Percentiles rank a stretch among this genome's conserved stretches.
Conservation (phyloP, 2,329 filamentous ascomycete species). For the Pseudogymnoascus sp. region DNA sequence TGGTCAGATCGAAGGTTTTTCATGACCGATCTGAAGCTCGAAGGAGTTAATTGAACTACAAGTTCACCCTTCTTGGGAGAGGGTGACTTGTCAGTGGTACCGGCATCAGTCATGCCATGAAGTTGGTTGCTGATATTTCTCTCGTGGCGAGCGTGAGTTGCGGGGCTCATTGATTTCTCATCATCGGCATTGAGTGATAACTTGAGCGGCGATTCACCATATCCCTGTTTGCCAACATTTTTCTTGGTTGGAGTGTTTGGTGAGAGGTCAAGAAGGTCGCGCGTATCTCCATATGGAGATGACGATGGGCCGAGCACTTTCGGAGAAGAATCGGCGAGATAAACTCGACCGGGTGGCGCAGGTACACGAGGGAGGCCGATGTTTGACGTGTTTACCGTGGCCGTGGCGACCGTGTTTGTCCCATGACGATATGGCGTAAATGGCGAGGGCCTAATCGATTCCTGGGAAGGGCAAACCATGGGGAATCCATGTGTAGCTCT, state of each 20-base stretch:
- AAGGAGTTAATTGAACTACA: background rate
- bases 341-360: slow-evolving; percentile 13
- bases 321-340: background rate
- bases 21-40: background rate
- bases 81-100: slow-evolving; percentile 12
- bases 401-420: slow-evolving; percentile 12
- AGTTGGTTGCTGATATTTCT: slow-evolving; percentile 16
- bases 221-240: background rate
- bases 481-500: background rate
- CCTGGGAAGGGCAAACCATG: background rate
- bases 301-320: slow-evolving; percentile 13
- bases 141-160: background rate
- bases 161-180: background rate
- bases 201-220: background rate
- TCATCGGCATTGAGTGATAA: background rate
- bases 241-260: background rate
- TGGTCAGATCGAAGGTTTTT: background rate
- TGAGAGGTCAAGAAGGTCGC: slow-evolving; percentile 18
- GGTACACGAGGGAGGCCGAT: slow-evolving; percentile 12
- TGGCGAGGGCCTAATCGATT: background rate
- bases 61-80: background rate
- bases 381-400: background rate
- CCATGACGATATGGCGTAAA: slow-evolving; percentile 13
- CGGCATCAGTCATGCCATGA: slow-evolving; percentile 20
- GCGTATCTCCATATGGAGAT: slow-evolving; percentile 18